Evolutionary conservation across 805 yeast genomes (phyloP).

Genomic region (Barnettozyma populi): DNA sequence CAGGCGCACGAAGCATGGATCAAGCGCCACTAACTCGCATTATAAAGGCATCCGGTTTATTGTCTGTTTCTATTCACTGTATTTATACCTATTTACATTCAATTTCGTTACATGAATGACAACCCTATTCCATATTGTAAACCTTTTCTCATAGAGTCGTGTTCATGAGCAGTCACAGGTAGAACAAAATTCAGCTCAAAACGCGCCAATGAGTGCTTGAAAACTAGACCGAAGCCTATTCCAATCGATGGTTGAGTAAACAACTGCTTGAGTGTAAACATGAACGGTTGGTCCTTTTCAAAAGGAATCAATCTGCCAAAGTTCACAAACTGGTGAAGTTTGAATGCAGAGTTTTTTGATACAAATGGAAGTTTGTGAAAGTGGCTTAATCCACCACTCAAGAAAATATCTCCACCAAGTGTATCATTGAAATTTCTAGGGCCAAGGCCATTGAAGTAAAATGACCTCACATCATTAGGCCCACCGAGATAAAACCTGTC

Average conservation of each 20-base stretch:
- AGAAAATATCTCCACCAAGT: slow-evolving; percentile 62
- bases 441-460: slow-evolving; percentile 61
- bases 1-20: slow-evolving; percentile 63
- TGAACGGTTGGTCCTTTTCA: slow-evolving; percentile 28
- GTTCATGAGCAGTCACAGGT: slow-evolving; percentile 48
- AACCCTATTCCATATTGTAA: slow-evolving; percentile 62
- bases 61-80: not conserved
- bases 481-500: slow-evolving; percentile 89
- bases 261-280: slow-evolving; percentile 24
- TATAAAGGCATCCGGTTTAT: too few species aligned
- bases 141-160: slow-evolving; percentile 55
- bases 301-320: slow-evolving; percentile 53
- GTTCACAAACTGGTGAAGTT: slow-evolving; percentile 57
- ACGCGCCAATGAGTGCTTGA: slow-evolving; percentile 59
- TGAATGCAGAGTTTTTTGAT: slow-evolving; percentile 43
- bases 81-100: not conserved
- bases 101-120: slow-evolving; percentile 39
- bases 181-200: slow-evolving; percentile 61
- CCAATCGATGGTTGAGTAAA: slow-evolving; percentile 42
- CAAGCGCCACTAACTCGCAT: slow-evolving; percentile 6
- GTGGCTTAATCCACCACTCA: slow-evolving; percentile 53
- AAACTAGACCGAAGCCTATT: slow-evolving; percentile 55
- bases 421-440: slow-evolving; percentile 49
- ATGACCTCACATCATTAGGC: slow-evolving; percentile 64
- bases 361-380: slow-evolving; percentile 55